Conservation (phyloP, 2,329 filamentous ascomycete genomes). For the Colletotrichum sp. region DNA sequence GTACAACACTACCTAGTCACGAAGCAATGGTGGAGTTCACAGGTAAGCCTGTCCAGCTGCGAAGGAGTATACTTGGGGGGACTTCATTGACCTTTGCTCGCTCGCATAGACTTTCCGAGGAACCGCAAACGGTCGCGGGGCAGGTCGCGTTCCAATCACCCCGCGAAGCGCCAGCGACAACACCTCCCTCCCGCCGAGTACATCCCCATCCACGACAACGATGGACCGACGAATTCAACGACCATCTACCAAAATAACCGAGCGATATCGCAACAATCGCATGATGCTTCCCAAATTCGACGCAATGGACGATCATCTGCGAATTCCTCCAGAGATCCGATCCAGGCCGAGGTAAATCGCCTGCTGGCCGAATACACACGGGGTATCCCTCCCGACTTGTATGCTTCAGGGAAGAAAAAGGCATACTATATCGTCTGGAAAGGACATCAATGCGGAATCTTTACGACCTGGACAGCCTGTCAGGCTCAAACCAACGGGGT, state of each 20-base stretch:
- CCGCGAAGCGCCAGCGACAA: not conserved
- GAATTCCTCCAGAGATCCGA: not conserved
- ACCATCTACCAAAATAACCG: not conserved
- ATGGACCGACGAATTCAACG: not conserved
- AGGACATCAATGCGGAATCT: not conserved
- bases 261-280: not conserved
- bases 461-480: fast-evolving
- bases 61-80: not conserved
- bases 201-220: fast-evolving
- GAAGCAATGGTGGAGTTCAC: not conserved
- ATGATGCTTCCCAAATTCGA: fast-evolving
- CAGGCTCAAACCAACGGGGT: not conserved
- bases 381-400: not conserved
- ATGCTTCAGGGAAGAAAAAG: not conserved
- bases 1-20: not conserved
- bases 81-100: not conserved
- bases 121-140: not conserved
- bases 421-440: not conserved
- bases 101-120: not conserved
- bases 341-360: not conserved
- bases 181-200: fast-evolving
- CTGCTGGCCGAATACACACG: not conserved
- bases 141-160: not conserved
- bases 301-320: not conserved
- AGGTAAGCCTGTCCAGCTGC: not conserved